Evolutionary conservation across 2,329 filamentous ascomycete species (phyloP).

Genomic region (Aspergillus proliferans): DNA sequence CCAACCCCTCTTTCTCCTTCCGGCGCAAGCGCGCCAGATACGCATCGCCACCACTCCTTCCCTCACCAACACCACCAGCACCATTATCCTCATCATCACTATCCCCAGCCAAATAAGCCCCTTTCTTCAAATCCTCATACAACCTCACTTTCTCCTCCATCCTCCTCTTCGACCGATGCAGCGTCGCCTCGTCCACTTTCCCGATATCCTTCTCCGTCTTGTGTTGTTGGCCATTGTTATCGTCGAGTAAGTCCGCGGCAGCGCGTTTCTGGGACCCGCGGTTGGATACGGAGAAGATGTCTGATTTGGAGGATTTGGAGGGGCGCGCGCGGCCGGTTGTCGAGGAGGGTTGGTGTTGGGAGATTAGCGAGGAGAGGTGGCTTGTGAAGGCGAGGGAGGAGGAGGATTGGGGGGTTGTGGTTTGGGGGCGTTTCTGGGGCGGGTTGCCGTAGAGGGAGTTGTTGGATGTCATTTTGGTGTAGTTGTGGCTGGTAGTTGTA

Average conservation of each 20-base stretch:
- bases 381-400: conserved; percentile 80
- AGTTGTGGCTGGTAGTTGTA: neutral
- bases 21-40: conserved; percentile 53
- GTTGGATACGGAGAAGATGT: conserved; percentile 64
- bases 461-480: conserved; percentile 53
- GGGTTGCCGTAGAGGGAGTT: conserved; percentile 71
- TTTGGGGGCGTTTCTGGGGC: conserved; percentile 55
- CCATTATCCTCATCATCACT: conserved; percentile 31
- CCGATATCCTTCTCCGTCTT: conserved; percentile 56
- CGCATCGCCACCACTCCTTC: conserved; percentile 21
- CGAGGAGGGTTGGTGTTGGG: conserved; percentile 41
- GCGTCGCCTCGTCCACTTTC: conserved; percentile 50
- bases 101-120: conserved; percentile 61
- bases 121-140: conserved; percentile 84
- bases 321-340: conserved; percentile 35
- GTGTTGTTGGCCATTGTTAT: conserved; percentile 56
- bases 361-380: conserved; percentile 75
- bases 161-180: conserved; percentile 65
- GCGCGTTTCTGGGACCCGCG: conserved; percentile 58
- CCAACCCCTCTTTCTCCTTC: conserved; percentile 54
- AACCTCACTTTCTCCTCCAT: conserved; percentile 87
- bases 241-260: conserved; percentile 49
- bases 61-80: neutral
- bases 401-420: conserved; percentile 54
- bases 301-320: conserved; percentile 53